Conservation (phyloP, 1,284 basidiomycete genomes). For the Boletus putidus region DNA sequence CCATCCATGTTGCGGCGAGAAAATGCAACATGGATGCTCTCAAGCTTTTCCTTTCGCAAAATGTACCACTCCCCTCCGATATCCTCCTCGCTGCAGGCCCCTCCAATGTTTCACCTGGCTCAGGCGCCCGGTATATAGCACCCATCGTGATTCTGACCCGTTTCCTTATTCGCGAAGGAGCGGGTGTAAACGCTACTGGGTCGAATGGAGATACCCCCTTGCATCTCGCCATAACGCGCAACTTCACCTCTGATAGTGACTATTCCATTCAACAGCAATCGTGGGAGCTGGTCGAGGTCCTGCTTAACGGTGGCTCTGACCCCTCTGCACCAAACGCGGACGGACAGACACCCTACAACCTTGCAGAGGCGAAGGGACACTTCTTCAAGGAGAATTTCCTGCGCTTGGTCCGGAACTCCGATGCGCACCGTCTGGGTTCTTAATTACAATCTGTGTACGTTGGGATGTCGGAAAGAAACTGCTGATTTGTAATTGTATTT, state of each 20-base stretch:
- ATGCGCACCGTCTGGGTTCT: not conserved
- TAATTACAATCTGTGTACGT: too few species aligned
- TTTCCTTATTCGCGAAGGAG: not conserved
- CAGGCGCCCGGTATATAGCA: too few species aligned
- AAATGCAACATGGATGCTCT: not conserved
- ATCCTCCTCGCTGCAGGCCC: not conserved
- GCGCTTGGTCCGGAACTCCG: not conserved
- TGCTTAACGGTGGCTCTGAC: not conserved
- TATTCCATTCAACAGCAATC: not conserved
- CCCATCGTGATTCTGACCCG: not conserved
- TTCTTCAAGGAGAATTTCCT: not conserved
- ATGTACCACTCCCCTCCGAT: slow-evolving; percentile 1
- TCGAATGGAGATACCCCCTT: not conserved
- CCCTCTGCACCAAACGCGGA: not conserved
- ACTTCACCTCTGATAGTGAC: not conserved
- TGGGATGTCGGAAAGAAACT: too few species aligned
- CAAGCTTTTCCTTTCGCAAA: slow-evolving; percentile 2
- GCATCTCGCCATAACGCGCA: not conserved
- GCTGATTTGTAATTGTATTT: not conserved
- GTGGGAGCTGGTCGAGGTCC: not conserved
- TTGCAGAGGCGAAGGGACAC: slow-evolving; percentile 1
- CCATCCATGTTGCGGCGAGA: not conserved
- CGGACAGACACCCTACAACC: not conserved
- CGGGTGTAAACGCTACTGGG: not conserved
- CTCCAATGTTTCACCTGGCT: too few species aligned